Evolutionary conservation across 805 yeast genomes (phyloP).

Genomic region (Pichia insulana): DNA sequence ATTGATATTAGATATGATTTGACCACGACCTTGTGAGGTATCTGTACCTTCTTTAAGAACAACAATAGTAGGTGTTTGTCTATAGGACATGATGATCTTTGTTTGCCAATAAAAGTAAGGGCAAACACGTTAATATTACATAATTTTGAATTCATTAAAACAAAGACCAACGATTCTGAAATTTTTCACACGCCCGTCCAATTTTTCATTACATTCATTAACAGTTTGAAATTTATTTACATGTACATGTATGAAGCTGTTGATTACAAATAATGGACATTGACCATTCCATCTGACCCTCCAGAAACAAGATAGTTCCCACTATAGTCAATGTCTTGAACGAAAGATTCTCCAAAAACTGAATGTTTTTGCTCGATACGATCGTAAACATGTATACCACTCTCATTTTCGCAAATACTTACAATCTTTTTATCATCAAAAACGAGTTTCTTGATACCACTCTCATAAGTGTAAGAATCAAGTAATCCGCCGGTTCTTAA

Average conservation of each 20-base stretch:
- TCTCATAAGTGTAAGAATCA: conserved; percentile 54
- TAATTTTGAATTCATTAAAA: no score
- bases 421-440: conserved; percentile 53
- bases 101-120: background rate
- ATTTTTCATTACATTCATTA: background rate
- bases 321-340: background rate
- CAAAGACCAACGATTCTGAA: background rate
- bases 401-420: conserved; percentile 35
- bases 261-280: conserved; percentile 49
- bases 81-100: conserved; percentile 56
- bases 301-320: conserved; percentile 66
- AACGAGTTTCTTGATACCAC: conserved; percentile 46
- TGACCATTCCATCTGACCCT: conserved; percentile 47
- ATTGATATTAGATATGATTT: conserved; percentile 88
- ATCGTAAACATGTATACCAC: conserved; percentile 48
- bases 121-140: background rate
- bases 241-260: background rate
- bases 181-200: background rate
- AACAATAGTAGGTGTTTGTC: conserved; percentile 96
- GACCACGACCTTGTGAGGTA: conserved; percentile 93
- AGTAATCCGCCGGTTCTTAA: conserved; percentile 54
- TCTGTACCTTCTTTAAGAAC: conserved; percentile 98
- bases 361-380: conserved; percentile 45
- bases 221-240: no score
- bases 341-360: conserved; percentile 37